Conservation (phyloP, 2,329 filamentous ascomycete species). For the Trichoderma atroviride region DNA sequence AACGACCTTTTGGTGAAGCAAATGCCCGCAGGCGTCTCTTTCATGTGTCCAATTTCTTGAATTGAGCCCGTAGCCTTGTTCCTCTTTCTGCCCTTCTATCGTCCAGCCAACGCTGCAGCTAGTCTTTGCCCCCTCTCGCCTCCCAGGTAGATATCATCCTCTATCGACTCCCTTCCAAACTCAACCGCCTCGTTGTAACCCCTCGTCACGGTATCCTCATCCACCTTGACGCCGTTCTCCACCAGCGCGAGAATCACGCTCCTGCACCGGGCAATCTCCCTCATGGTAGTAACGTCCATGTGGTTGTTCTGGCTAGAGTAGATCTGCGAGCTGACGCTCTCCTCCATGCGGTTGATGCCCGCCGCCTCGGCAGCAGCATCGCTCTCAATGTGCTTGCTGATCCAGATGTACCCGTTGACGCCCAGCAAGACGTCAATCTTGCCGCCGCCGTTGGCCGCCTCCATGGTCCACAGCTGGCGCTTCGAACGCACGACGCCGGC, state of each 20-base stretch:
- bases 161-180: constrained; percentile 63
- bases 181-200: constrained; percentile 84
- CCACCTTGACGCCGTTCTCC: constrained; percentile 79
- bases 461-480: constrained; percentile 85
- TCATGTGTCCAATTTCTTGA: neutral
- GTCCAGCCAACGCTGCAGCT: constrained; percentile 44
- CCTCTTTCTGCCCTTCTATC: constrained; percentile 24
- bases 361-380: constrained; percentile 52
- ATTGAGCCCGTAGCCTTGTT: neutral
- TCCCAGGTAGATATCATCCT: constrained; percentile 63
- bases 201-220: constrained; percentile 83
- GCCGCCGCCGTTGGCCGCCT: constrained; percentile 56
- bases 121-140: constrained; percentile 58
- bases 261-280: constrained; percentile 83
- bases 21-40: neutral
- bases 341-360: constrained; percentile 83
- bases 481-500: constrained; percentile 82
- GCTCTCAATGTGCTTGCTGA: constrained; percentile 77
- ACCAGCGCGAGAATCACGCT: constrained; percentile 83
- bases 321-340: constrained; percentile 79
- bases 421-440: constrained; percentile 86
- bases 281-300: constrained; percentile 74
- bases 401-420: constrained; percentile 97
- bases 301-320: constrained; percentile 95
- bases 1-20: neutral